These are phyloP conservation scores for Penicillium silybi DNA, from an alignment of 495 filamentous ascomycete species.

Conservation along the genomic window DNA sequence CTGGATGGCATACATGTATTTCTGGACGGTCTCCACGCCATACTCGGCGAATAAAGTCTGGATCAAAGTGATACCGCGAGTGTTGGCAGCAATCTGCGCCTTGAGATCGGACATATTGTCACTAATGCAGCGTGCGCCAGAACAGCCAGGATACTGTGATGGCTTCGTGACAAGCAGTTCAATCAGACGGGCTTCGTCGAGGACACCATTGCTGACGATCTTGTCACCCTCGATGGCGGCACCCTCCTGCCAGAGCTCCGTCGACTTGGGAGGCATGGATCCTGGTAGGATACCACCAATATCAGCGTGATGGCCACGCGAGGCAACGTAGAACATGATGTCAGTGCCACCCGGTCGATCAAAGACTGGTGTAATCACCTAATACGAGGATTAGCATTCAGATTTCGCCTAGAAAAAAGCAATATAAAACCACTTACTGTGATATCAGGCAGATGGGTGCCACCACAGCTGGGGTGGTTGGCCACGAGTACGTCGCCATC, in stretches of 20 bases:
- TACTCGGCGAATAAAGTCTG: constrained; percentile 82
- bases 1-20: constrained; percentile 95
- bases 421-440: constrained; percentile 56
- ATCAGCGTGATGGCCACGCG: constrained; percentile 92
- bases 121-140: constrained; percentile 81
- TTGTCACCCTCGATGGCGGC: constrained; percentile 93
- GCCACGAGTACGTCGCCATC: constrained; percentile 92
- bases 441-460: constrained; percentile 86
- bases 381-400: background rate
- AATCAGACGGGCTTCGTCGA: constrained; percentile 83
- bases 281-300: constrained; percentile 95
- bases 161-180: constrained; percentile 82
- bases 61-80: constrained; percentile 92
- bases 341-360: constrained; percentile 59
- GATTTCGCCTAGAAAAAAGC: background rate
- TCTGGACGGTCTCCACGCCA: constrained; percentile 83
- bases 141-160: constrained; percentile 79
- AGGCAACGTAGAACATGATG: constrained; percentile 96
- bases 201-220: constrained; percentile 82
- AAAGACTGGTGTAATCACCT: constrained; percentile 82
- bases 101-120: constrained; percentile 97
- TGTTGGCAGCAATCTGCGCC: constrained; percentile 93
- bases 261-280: constrained; percentile 93
- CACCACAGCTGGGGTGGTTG: constrained; percentile 93
- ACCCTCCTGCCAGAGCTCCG: constrained; percentile 91